Conservation (phyloP, 2,329 filamentous ascomycete species). For the Coniochaeta pulveracea region DNA sequence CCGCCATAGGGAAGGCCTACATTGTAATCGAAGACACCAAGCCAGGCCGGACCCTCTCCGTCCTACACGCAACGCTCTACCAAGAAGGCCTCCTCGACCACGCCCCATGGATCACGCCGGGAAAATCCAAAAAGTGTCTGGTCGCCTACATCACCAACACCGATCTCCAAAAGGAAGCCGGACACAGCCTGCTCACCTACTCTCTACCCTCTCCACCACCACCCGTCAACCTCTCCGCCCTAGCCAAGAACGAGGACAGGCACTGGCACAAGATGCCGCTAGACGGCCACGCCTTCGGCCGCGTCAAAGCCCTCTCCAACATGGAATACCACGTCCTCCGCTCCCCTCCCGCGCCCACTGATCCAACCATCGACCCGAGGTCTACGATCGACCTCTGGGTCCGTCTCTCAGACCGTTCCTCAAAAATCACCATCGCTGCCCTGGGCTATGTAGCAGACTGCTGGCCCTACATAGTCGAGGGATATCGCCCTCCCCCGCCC, state of each 20-base stretch:
- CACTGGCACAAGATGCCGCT: conserved; percentile 15
- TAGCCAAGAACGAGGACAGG: conserved; percentile 14
- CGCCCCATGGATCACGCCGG: conserved; percentile 22
- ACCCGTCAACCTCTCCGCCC: conserved; percentile 13
- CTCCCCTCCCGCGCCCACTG: neutral
- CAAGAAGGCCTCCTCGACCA: conserved; percentile 22
- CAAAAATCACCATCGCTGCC: conserved; percentile 51
- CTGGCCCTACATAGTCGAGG: conserved; percentile 55
- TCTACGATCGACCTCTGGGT: conserved; percentile 55
- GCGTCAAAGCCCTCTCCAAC: conserved; percentile 17
- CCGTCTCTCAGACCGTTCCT: conserved; percentile 43
- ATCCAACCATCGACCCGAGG: too few species aligned
- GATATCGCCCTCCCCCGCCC: conserved; percentile 20
- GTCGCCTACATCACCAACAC: conserved; percentile 28
- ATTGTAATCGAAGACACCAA: conserved; percentile 29
- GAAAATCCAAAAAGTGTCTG: conserved; percentile 18
- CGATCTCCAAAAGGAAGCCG: conserved; percentile 18
- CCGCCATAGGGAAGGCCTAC: conserved; percentile 22
- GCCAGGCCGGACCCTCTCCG: conserved; percentile 26
- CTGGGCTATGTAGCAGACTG: conserved; percentile 59
- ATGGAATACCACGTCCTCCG: conserved; percentile 19
- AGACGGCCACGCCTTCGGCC: conserved; percentile 6
- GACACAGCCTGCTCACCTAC: conserved; percentile 17
- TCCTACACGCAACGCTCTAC: conserved; percentile 28
- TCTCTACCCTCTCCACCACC: conserved; percentile 14